Conservation (phyloP, 2,329 filamentous ascomycete species). For the Penicillium corylophilum region DNA sequence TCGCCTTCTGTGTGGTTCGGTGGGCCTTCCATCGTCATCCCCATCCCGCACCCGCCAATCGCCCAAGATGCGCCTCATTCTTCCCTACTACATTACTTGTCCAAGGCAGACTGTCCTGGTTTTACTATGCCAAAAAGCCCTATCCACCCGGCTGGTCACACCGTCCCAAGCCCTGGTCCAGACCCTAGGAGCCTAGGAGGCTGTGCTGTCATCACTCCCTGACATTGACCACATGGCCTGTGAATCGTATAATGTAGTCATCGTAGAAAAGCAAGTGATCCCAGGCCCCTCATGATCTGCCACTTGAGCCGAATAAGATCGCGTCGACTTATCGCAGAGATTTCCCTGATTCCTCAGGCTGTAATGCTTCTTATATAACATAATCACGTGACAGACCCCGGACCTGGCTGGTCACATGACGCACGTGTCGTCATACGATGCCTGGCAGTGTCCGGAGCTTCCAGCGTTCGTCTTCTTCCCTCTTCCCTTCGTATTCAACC, state of each 20-base stretch:
- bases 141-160: not conserved
- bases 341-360: slow-evolving; percentile 7
- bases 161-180: not conserved
- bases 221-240: not conserved
- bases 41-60: slow-evolving; percentile 37
- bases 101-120: slow-evolving; percentile 10
- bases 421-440: slow-evolving; percentile 20
- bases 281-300: slow-evolving; percentile 15
- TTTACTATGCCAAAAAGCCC: slow-evolving; percentile 6
- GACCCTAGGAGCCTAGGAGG: no score
- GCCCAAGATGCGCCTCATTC: slow-evolving; percentile 24
- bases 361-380: slow-evolving; percentile 5
- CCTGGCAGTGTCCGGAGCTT: slow-evolving; percentile 3
- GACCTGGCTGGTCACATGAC: slow-evolving; percentile 18
- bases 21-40: slow-evolving; percentile 41
- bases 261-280: not conserved
- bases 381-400: no score
- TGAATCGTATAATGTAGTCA: not conserved
- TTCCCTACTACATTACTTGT: not conserved
- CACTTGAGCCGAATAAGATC: slow-evolving; percentile 21
- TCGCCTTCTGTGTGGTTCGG: slow-evolving; percentile 40
- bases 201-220: not conserved
- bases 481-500: not conserved
- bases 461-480: not conserved
- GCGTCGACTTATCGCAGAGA: slow-evolving; percentile 27